Base-by-base conservation (phyloP, 345 rosid species). In the Acer negundo region DNA sequence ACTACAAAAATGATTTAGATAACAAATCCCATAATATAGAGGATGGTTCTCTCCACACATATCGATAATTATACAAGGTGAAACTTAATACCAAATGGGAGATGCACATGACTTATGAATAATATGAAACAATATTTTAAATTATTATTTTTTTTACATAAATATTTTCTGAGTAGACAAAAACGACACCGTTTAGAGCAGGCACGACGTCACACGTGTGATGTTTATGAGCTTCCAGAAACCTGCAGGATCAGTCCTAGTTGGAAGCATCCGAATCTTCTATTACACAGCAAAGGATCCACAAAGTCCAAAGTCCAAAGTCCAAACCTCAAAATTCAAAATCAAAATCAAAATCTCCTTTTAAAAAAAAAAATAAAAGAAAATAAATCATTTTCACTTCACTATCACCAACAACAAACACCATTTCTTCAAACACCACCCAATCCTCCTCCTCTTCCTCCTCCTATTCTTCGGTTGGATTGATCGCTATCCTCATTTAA, bases 201-300 rank as follows among this genome's bases (percentile, higher is more conserved):
- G 9, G n/a, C 69, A n/a, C n/a, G n/a, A 7, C 8, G 20, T 20
- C 22, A 22, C 62, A 46, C 20, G 72, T 49, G 73, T 35, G 38
- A 35, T n/a, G 46, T 53, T 53, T 16, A 31, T 6, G 74, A 56
- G 6, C 61, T 28, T 26, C 3, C 17, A 4, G 26, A 10, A 46
- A 12, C 19, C 17, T 55, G 63, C 15, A 70, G 62, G 6, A 20
- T 61, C 40, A 22, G 20, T 38, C 13, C 26, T 35, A 12, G 17
- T n/a, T 12, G 75, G 64, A 22, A 44, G 51, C 75, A 35, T 72
- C 51, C 65, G 75, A 72, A 38, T 35, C 75, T 72, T 72, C 65
- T n/a, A 56, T 72, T 58, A 51, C 65, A 31, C 49, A 35, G n/a
- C 61, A 35, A 9, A 10, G 31, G 46, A 35, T 65, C 13, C 69